Conservation (phyloP, 345 rosid genomes). For the Corchorus olitorius region DNA sequence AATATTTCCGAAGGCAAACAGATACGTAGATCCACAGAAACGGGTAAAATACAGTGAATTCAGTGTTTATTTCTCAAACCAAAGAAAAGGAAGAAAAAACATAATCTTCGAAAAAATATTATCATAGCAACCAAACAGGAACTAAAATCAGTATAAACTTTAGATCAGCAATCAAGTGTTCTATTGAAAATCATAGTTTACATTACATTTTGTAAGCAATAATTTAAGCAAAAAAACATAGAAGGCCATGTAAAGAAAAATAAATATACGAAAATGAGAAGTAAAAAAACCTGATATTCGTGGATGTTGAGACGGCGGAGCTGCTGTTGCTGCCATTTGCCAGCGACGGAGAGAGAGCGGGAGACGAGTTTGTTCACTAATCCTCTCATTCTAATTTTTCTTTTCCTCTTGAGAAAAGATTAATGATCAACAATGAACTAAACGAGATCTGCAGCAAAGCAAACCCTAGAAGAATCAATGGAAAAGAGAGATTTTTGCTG, state of each 20-base stretch:
- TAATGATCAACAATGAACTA: neutral
- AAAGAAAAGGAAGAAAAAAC: neutral
- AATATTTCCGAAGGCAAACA: neutral
- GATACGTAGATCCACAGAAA: constrained; percentile 14
- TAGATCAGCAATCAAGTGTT: neutral
- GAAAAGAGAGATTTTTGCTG: neutral
- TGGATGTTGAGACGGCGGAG: constrained; percentile 98
- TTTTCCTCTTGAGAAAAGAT: neutral
- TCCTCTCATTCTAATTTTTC: constrained; percentile 56
- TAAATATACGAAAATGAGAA: constrained; percentile 7
- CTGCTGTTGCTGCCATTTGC: constrained; percentile 90
- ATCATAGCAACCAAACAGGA: constrained; percentile 12
- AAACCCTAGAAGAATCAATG: constrained; percentile 9
- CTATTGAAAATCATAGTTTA: neutral
- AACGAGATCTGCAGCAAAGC: constrained; percentile 1
- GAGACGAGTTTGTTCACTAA: constrained; percentile 71
- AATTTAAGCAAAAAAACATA: neutral
- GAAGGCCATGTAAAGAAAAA: neutral
- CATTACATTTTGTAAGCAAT: neutral
- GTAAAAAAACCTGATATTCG: constrained; percentile 76
- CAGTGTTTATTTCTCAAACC: neutral
- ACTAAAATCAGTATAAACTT: neutral
- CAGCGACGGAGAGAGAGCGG: constrained; percentile 76
- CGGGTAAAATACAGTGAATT: constrained; percentile 3
- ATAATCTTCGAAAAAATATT: neutral